Evolutionary conservation across 352 stramenopile genomes (phyloP).

Genomic region (Phytopythium helicoides): DNA sequence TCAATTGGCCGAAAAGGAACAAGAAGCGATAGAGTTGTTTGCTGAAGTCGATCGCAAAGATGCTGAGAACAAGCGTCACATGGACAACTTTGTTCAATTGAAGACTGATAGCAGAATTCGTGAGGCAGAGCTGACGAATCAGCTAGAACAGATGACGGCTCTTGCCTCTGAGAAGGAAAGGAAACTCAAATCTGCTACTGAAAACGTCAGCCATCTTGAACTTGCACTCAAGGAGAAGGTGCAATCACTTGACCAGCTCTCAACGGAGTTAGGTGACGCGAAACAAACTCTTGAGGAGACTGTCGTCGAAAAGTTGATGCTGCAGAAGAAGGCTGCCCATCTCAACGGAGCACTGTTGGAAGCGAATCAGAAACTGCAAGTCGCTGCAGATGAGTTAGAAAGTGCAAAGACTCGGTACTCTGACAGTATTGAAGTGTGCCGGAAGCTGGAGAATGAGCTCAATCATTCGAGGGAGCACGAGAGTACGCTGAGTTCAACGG

Average conservation of each 20-base stretch:
- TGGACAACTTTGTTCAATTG: not conserved
- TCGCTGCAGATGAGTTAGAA: too few species aligned
- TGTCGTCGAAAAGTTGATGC: not conserved
- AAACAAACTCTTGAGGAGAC: slow-evolving; percentile 1
- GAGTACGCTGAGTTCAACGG: too few species aligned
- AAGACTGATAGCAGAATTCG: not conserved
- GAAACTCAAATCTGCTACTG: not conserved
- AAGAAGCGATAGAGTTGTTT: not conserved
- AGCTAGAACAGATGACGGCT: not conserved
- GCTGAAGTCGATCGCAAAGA: not conserved
- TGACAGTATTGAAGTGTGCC: too few species aligned
- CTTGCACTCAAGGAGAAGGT: too few species aligned
- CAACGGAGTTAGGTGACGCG: not conserved
- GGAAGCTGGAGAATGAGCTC: too few species aligned
- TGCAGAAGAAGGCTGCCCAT: not conserved
- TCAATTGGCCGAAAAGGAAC: not conserved
- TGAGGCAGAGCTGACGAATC: too few species aligned
- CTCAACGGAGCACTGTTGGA: not conserved
- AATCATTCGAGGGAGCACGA: too few species aligned
- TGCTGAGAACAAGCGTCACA: slow-evolving; percentile 4
- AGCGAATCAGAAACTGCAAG: not conserved
- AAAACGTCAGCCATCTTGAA: not conserved
- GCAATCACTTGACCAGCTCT: too few species aligned
- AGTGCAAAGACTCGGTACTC: too few species aligned
- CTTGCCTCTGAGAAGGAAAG: not conserved